Conservation (phyloP, 805 yeast genomes). For the Clavispora phyllophila region DNA sequence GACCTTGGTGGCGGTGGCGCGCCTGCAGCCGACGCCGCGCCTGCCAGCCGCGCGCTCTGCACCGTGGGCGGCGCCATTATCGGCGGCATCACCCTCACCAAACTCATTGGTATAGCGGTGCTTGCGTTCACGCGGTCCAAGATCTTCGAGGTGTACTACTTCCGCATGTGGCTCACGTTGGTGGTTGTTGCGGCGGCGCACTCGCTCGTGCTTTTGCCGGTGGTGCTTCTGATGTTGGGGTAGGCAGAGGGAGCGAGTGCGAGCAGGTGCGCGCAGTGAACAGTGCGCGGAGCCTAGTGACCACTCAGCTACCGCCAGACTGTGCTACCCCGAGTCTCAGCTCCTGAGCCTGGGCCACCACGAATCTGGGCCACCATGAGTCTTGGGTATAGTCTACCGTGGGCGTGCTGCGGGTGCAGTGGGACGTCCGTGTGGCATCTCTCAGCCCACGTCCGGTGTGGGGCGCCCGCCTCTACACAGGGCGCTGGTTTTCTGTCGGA, state of each 20-base stretch:
- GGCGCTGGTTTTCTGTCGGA: not conserved
- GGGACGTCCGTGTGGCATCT: no score
- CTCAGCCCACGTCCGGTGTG: no score
- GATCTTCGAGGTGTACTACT: constrained; percentile 87
- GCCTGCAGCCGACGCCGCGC: constrained; percentile 7
- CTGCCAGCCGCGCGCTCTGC: constrained; percentile 54
- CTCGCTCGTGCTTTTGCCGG: constrained; percentile 74
- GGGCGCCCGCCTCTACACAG: not conserved
- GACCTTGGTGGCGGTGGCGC: no score
- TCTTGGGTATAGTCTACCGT: no score
- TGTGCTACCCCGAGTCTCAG: no score
- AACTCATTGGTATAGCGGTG: constrained; percentile 80
- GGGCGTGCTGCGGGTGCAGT: no score
- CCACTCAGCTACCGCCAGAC: no score
- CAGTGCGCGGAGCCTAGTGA: no score
- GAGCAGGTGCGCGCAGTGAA: no score
- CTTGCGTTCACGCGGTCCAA: constrained; percentile 82
- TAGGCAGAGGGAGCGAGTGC: constrained; percentile 17
- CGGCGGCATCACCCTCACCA: constrained; percentile 86
- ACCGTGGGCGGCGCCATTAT: constrained; percentile 88
- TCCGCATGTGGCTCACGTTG: constrained; percentile 88
- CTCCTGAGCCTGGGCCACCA: no score
- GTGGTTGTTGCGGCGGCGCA: constrained; percentile 75
- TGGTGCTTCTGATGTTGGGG: constrained; percentile 60
- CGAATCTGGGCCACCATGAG: no score